Base-by-base conservation (phyloP, 2,329 filamentous ascomycete species). In the Nothophaeocryptopus gaeumannii region DNA sequence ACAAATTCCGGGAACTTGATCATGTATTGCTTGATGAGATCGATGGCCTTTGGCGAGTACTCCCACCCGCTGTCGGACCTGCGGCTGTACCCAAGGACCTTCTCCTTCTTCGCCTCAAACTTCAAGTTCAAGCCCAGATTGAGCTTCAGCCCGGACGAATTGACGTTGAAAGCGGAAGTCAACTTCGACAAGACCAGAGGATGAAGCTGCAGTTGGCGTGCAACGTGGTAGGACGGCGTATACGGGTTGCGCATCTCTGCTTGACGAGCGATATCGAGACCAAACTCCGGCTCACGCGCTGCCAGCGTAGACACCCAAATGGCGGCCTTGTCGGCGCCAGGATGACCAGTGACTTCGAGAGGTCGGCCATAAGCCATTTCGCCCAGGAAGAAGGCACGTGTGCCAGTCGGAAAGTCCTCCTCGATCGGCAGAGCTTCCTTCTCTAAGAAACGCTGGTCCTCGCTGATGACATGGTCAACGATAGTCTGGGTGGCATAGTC, bases 81-180 rank as follows among this genome's bases (percentile, higher is more conserved):
- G 61, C 90, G 86, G 16, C 92, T 96, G 70, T 96, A 99, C 0
- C 93, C 93, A 30, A 99, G 74, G 5, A 99, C 93, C 73, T 99
- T 99, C 61, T 91, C 80, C 71, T 96, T 96, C 72, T 89, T 92
- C 2, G 83, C 89, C 67, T 99, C 93, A 53, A 99, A 99, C 69
- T 99, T 99, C 59, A 99, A 78, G 64, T 99, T 99, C 54, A 99
- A 77, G 0, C 93, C 93, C 16, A 99, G 75, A 63, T 99, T 99
- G 55, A 96, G 79, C 61, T 88, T 87, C 51, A 90, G 76, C 20
- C 88, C 89, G 50, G 89, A 89, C 3, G 92, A 83, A 13, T 83
- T 82, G 50, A 99, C 88, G 47, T 85, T 87, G 69, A 95, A 97
- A 0, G 92, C 91, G 1, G 93, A 95, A 0, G 93, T 97, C 63